Percentiles rank a stretch among this genome's conserved stretches.
Conservation (phyloP, 164 flowering plant genomes). For the Vitis rupestris region DNA sequence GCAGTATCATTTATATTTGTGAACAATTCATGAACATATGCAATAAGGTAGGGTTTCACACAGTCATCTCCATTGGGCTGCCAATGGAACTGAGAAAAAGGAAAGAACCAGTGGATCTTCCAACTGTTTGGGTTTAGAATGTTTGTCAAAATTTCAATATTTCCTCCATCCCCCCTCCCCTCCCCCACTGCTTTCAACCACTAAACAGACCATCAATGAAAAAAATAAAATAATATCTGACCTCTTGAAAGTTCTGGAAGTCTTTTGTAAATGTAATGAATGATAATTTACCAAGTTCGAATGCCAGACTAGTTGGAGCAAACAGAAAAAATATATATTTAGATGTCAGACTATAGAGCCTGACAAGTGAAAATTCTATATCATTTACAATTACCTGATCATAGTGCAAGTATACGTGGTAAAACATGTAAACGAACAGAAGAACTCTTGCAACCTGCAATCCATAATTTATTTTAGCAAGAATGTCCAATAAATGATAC, state of each 20-base stretch:
- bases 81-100: not conserved
- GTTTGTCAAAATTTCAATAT: not conserved
- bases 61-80: not conserved
- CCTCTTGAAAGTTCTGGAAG: too few species aligned
- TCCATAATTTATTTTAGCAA: conserved; percentile 9
- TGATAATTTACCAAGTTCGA: too few species aligned
- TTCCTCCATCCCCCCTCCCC: not conserved
- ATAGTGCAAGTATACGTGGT: conserved; percentile 78
- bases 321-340: too few species aligned
- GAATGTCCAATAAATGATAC: not conserved
- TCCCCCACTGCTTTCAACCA: not conserved
- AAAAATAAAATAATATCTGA: not conserved
- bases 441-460: conserved; percentile 89
- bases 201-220: not conserved
- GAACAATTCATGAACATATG: not conserved
- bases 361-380: not conserved
- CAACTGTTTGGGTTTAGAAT: not conserved
- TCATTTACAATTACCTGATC: conserved; percentile 51
- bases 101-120: not conserved
- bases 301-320: too few species aligned
- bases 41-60: not conserved
- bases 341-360: not conserved
- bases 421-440: conserved; percentile 75
- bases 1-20: not conserved
- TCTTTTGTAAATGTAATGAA: too few species aligned